Conservation (phyloP, 352 stramenopile genomes). For the Globisporangium acanthophoron region DNA sequence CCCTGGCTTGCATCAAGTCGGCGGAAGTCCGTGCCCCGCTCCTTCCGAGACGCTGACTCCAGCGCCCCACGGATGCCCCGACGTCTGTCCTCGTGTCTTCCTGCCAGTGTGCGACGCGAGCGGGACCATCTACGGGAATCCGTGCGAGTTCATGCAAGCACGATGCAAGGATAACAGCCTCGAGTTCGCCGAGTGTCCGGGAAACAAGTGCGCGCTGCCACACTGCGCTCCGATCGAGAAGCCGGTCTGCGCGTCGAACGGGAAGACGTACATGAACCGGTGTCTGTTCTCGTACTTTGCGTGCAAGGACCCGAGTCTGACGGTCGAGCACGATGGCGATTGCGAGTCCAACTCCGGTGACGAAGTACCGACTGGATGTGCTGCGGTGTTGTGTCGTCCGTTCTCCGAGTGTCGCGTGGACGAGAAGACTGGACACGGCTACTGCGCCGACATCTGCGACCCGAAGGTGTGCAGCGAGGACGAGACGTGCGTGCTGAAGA, state of each 20-base stretch:
- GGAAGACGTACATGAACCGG: constrained; percentile 14
- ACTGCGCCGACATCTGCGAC: constrained; percentile 48
- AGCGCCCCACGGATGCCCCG: neutral
- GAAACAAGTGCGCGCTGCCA: neutral
- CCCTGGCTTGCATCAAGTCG: constrained; percentile 3
- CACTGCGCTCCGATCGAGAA: constrained; percentile 10
- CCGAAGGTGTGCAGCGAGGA: constrained; percentile 32
- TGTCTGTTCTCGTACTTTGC: constrained; percentile 5
- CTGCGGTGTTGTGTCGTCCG: constrained; percentile 31
- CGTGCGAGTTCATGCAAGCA: constrained; percentile 33
- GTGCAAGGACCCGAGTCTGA: constrained; percentile 8
- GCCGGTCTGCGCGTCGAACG: constrained; percentile 11
- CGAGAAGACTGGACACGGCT: constrained; percentile 24
- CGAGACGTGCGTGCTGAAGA: constrained; percentile 36
- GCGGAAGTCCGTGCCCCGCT: constrained; percentile 1
- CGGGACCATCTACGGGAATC: constrained; percentile 40
- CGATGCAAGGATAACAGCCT: constrained; percentile 22
- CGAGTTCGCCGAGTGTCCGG: neutral
- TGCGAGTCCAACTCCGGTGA: neutral
- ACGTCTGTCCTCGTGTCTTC: constrained; percentile 9
- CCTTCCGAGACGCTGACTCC: neutral
- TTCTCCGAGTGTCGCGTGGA: constrained; percentile 43
- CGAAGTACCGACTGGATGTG: constrained; percentile 13
- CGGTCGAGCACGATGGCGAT: neutral
- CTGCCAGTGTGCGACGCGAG: constrained; percentile 44